Evolutionary conservation across 768 basidiomycete species (phyloP), one percentile per base, ranked within the genome.

Genomic region (Naganishia antarctica): DNA sequence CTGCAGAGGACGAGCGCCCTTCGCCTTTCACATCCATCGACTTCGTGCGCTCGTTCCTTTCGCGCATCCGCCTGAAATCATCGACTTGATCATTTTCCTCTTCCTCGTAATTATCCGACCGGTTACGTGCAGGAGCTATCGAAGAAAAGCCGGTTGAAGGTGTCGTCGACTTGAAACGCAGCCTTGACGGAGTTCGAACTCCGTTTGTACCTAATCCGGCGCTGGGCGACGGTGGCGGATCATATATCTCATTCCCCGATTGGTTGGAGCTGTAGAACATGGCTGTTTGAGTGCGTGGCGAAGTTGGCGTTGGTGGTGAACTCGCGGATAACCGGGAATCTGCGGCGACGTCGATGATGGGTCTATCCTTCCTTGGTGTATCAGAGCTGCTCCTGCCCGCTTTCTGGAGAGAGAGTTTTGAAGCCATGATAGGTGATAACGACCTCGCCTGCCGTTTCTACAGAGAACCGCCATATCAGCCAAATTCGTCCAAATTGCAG

Each of bases 101-200:
- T n/a, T 51, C 50, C 13, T 51, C 29, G 12, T 31, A 29, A 34
- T 32, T 51, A 18, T 32, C 21, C 50, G 32, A 21, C 1, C 50
- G 31, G 6, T 32, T 9, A 1, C 31, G 25, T 29, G 21, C 28
- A 6, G 48, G 48, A 8, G 26, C 48, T 25, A 50, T 29, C 12
- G 26, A 11, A 16, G 48, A 50, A n/a, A 26, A 21, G 23, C 26
- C 29, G 5, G 50, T 31, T 13, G 50, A 32, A n/a, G 31, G 50
- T 4, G 50, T 51, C 9, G 50, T 34, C 9, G 50, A 51, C 32
- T 51, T 51, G 50, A 51, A 51, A 3, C 50, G 28, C 11, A 51
- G 18, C n/a, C 50, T 28, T 3, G 50, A 51, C 3, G 50, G 50
- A 11, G 50, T 51, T n/a, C 50, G 26, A 21, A 32, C n/a, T 29